Evolutionary conservation across 495 filamentous ascomycete species (phyloP).

Genomic region (Melanomma pulvis-pyrius): DNA sequence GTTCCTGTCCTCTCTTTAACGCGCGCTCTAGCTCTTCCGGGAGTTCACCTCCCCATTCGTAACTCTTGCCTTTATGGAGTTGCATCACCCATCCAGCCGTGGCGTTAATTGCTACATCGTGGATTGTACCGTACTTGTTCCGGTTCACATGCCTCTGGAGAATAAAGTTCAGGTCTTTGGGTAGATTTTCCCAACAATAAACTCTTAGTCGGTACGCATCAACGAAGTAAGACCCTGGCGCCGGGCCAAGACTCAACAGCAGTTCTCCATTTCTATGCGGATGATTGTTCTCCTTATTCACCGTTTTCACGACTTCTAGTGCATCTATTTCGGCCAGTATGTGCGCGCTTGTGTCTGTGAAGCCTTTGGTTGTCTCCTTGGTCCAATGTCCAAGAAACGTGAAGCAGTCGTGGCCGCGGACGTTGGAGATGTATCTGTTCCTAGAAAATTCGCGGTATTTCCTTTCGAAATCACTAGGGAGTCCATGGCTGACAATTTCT

Average conservation of each 20-base stretch:
- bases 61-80: background rate
- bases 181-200: constrained; percentile 1
- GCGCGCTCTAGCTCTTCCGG: background rate
- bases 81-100: background rate
- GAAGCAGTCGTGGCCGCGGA: constrained; percentile 13
- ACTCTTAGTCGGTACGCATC: constrained; percentile 1
- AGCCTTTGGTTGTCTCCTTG: background rate
- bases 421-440: constrained; percentile 4
- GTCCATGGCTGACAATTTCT: too few relatives aligned
- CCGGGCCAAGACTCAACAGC: background rate
- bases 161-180: background rate
- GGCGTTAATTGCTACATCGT: constrained; percentile 4
- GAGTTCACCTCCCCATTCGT: constrained; percentile 3
- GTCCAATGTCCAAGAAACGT: constrained; percentile 3
- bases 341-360: too few relatives aligned
- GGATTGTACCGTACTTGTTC: background rate
- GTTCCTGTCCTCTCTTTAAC: too few relatives aligned
- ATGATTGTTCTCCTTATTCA: too few relatives aligned
- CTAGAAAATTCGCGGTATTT: background rate
- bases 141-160: background rate
- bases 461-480: too few relatives aligned
- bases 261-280: too few relatives aligned
- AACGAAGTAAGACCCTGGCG: constrained; percentile 1
- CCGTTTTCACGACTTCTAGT: too few relatives aligned
- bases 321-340: too few relatives aligned